Evolutionary conservation across 768 basidiomycete genomes (phyloP), one percentile per base, ranked within the genome.

Genomic region (Lepiota venenata): DNA sequence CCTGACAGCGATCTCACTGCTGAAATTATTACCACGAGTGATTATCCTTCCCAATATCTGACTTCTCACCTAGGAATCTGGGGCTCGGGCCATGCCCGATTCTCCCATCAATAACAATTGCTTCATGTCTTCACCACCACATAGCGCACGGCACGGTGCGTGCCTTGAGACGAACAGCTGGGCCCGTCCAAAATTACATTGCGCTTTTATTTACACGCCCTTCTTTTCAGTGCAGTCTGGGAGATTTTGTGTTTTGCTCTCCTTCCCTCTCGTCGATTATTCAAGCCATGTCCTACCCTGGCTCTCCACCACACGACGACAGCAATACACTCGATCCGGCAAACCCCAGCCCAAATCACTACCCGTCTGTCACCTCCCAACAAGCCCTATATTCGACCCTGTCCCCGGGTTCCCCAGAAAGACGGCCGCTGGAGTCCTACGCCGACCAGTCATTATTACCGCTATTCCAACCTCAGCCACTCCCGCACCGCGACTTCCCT

Each of bases 341-440:
- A 41, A 38, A 47, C 12, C 16, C 38, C 32, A 18, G 11, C n/a
- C 21, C 52, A 14, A 44, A 32, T 5, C 25, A 25, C 9, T 47
- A 41, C 27, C 47, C 41, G 46, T 47, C 35, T 41, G 21, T 22
- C 27, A 25, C 25, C 25, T 54, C 52, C 4, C 51, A 35, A 43
- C 52, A 46, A 32, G 16, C 52, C 15, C 52, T 54, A 11, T 54
- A 47, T 42, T 14, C 45, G 38, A 39, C 39, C 2, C 18, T 25
- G 15, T 21, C 25, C 38, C 61, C 62, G 27, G 54, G 45, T 35
- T 50, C 57, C 11, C 56, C 64, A 2, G 58, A 63, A 42, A 57
- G 61, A 43, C 70, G 70, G 70, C 57, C 66, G 43, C 60, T 59
- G 39, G 66, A n/a, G n/a, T n/a, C 64, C 54, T 25, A 25, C 5